Conservation (phyloP, 768 basidiomycete genomes). For the Saitozyma sp. region DNA sequence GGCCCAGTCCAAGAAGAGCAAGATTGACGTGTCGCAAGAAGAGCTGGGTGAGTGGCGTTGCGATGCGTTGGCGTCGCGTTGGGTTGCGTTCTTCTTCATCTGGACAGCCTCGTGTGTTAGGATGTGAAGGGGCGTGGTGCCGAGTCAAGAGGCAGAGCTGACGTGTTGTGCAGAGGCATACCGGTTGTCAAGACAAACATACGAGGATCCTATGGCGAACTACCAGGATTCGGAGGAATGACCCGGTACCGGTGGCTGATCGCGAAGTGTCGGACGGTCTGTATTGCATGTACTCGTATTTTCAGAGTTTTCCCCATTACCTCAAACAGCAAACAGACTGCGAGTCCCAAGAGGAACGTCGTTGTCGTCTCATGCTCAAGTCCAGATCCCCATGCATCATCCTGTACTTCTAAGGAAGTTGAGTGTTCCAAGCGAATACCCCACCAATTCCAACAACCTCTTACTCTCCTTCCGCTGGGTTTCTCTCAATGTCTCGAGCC, state of each 20-base stretch:
- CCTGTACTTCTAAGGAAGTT: conserved; percentile 47
- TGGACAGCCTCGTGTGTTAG: neutral
- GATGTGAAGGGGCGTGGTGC: neutral
- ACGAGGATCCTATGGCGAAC: conserved; percentile 91
- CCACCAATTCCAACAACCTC: conserved; percentile 59
- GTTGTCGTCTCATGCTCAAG: no score
- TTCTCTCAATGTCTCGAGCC: conserved; percentile 62
- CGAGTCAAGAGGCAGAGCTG: neutral
- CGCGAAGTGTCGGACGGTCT: neutral
- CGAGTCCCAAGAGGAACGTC: no score
- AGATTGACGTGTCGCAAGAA: conserved; percentile 82
- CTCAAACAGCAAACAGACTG: no score
- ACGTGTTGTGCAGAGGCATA: conserved; percentile 67
- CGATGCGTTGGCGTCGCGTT: neutral
- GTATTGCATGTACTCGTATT: no score
- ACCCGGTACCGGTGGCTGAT: neutral
- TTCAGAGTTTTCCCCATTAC: no score
- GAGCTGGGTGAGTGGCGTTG: conserved; percentile 40
- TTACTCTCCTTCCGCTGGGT: conserved; percentile 76
- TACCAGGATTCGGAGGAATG: conserved; percentile 63
- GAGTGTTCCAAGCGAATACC: conserved; percentile 53
- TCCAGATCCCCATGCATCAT: neutral
- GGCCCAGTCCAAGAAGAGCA: conserved; percentile 61
- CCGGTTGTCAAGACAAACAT: conserved; percentile 67
- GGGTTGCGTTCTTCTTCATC: neutral